Evolutionary conservation across 2,329 filamentous ascomycete species (phyloP).

Genomic region (Colletotrichum phormii): DNA sequence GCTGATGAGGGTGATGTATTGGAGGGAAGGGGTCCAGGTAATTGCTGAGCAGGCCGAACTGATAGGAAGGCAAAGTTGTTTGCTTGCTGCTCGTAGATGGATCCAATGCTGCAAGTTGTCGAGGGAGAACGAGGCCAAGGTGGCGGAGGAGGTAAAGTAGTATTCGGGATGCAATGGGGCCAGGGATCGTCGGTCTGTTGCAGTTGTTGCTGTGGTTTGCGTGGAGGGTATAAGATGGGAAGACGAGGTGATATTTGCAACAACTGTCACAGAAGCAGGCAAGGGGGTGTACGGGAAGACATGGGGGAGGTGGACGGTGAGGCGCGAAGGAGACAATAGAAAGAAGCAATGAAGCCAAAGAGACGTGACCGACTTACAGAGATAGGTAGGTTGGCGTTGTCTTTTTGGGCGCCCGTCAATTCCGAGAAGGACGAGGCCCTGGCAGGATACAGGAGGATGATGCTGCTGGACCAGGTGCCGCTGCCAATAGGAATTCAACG

Average conservation of each 20-base stretch:
- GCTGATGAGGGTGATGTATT: neutral
- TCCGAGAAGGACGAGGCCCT: constrained; percentile 11
- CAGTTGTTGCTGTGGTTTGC: neutral
- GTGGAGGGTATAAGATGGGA: neutral
- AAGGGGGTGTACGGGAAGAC: neutral
- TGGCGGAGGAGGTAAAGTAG: neutral
- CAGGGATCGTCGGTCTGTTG: neutral
- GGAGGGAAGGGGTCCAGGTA: neutral
- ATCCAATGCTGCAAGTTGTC: neutral
- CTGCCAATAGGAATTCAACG: constrained; percentile 27
- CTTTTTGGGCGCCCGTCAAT: constrained; percentile 21
- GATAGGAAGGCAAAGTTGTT: neutral
- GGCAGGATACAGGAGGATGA: neutral
- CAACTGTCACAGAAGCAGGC: neutral
- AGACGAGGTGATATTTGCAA: neutral
- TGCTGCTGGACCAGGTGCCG: neutral
- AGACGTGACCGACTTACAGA: neutral
- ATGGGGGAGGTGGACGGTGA: neutral
- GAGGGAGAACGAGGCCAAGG: constrained; percentile 1
- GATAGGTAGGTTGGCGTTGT: neutral
- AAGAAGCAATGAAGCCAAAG: neutral
- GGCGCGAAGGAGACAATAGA: neutral
- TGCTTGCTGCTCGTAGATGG: neutral
- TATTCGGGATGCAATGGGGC: neutral
- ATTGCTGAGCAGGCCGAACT: neutral